Percentiles rank a stretch among this genome's conserved stretches.
phyloP scores from a whole-genome alignment of 176 grass and related monocot genomes.

The Rhynchospora pubera region DNA sequence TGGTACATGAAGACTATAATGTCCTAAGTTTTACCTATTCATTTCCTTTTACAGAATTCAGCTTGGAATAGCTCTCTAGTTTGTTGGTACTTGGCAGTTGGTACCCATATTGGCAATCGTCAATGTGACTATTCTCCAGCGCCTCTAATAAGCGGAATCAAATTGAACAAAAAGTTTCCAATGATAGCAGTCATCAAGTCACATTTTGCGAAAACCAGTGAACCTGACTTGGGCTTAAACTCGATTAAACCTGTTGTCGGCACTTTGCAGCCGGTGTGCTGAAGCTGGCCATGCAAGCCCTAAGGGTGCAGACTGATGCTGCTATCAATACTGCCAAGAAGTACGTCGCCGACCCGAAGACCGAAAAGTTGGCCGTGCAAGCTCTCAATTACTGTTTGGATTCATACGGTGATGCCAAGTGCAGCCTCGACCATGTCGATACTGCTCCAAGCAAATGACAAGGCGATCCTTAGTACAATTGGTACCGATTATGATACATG shows the following conservation, averaged over 20 bases:
- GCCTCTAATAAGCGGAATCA: too few species aligned
- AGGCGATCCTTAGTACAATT: too few species aligned
- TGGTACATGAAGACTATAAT: too few species aligned
- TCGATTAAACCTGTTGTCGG: not conserved
- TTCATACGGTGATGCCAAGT: not conserved
- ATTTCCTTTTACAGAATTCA: too few species aligned
- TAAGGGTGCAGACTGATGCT: not conserved
- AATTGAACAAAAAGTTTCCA: too few species aligned
- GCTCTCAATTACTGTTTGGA: conserved; percentile 1
- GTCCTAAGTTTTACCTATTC: too few species aligned
- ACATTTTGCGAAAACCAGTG: not conserved
- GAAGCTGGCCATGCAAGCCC: conserved; percentile 4
- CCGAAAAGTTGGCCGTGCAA: not conserved
- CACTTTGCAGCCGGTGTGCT: not conserved
- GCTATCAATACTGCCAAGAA: not conserved
- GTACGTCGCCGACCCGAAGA: not conserved
- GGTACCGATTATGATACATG: conserved; percentile 20
- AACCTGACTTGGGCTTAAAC: not conserved
- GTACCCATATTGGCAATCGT: too few species aligned
- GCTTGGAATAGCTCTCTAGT: too few species aligned
- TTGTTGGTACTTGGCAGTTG: too few species aligned
- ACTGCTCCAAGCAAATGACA: not conserved
- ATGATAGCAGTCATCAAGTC: not conserved
- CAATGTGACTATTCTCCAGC: too few species aligned
- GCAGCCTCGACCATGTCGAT: not conserved